Evolutionary conservation across 164 flowering plant species (phyloP), one percentile per base, ranked within the genome.

Genomic region (Nymphaea colorata): DNA sequence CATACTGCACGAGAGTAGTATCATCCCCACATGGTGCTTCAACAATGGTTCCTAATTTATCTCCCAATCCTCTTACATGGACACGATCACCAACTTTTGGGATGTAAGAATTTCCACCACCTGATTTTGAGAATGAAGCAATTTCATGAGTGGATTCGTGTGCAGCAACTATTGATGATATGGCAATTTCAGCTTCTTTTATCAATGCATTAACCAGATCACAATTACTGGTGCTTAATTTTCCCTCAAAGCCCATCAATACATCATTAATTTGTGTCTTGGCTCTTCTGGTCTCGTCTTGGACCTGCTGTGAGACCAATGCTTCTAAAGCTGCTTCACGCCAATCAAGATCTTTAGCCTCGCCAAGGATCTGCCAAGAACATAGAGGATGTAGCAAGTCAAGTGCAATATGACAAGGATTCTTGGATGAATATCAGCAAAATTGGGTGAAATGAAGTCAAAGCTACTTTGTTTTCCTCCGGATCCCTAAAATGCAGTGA

Each of bases 51-150:
- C 89, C 94, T 69, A 85, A 61, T 82, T 89, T 90, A 71, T 77
- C 70, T 69, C 97, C 89, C 61, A 89, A 78, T 64, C 85, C 83
- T 69, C 71, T 81, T 12, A 91, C 82, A 76, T 53, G 77, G 68
- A 93, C 90, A 68, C 82, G 83, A 51, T 93, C 95, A 44, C 98
- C 97, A 64, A 74, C 15, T 76, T 87, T 80, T 3, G 91, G 95
- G 42, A 73, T 67, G 64, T 83, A 79, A 4, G 79, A 72, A 72
- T 45, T 69, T 10, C 12, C 62, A 25, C n/a, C 64, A 64, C 68
- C 62, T 8, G 65, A 59, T 76, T 76, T 82, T 64, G 63, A 55
- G 59, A 61, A 43, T 45, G 72, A 51, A 47, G 59, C 67, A 61
- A 6, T 7, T 72, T 67, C 70, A 44, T 72, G 75, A 51, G 42